phyloP scores from a whole-genome alignment of 257 asterid species.

The Solanum medicagineum region DNA sequence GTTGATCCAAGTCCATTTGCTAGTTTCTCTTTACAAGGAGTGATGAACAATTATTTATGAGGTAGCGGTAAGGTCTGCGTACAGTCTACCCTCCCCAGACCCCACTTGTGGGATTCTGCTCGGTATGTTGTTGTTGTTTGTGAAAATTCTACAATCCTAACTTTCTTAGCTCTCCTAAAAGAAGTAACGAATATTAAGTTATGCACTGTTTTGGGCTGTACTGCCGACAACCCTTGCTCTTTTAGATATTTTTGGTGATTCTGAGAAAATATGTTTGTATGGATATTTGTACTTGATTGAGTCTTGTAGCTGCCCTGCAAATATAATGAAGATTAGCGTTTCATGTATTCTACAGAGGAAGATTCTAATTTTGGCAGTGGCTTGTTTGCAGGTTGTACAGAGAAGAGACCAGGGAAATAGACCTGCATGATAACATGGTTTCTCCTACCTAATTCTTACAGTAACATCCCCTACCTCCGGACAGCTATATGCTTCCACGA shows the following conservation, averaged over 20 bases:
- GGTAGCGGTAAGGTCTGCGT: no score
- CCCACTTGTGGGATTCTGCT: no score
- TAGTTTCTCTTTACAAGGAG: not conserved
- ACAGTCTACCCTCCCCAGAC: no score
- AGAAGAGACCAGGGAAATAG: not conserved
- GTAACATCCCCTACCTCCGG: not conserved
- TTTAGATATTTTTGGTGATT: not conserved
- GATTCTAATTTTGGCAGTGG: not conserved
- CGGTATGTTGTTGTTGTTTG: no score
- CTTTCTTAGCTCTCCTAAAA: not conserved
- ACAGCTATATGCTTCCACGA: no score
- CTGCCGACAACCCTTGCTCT: not conserved
- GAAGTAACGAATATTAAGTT: not conserved
- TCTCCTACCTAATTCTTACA: not conserved
- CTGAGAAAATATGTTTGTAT: not conserved
- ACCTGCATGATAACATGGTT: not conserved
- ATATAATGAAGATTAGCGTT: not conserved
- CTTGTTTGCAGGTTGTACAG: constrained; percentile 3
- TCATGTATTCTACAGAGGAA: not conserved
- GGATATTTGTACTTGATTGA: not conserved
- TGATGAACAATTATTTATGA: not conserved
- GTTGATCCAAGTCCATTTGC: not conserved
- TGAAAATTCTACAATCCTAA: not conserved
- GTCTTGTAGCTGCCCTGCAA: not conserved
- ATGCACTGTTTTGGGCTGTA: not conserved